Base-by-base conservation (phyloP, 129 eudicot genomes). In the Pittosporum tobira region DNA sequence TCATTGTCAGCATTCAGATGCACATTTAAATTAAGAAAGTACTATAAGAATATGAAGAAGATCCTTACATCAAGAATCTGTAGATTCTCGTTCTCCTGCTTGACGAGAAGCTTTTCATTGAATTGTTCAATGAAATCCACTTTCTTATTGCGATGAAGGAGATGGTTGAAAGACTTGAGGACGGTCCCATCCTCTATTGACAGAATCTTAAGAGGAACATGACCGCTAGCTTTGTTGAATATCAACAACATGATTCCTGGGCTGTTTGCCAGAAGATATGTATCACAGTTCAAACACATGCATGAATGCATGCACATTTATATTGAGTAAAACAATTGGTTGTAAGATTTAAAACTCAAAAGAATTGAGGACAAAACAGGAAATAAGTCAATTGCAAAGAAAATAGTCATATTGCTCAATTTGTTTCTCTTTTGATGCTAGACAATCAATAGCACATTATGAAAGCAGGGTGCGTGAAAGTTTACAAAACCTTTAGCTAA, bases 21-120 rank as follows among this genome's bases (percentile, higher is more conserved):
- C 16, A 42, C 23, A 43, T 10, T 25, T 42, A 42, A n/a, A 10
- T 13, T 3, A 43, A 9, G 10, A 44, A 10, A 40, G 38, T 18
- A 5, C 20, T 18, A 8, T 30, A 16, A 19, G 3, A 31, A 31
- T 31, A 25, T 5, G 51, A 19, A 60, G 43, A 0, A 40, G 49
- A 59, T 6, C 2, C 64, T 34, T 71, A 71, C 76, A 71, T 71
- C 76, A 25, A 63, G 71, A 25, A 71, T 71, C 60, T 71, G 76
- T 15, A 71, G 64, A 58, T 71, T 71, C 47, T 71, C 76, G 13
- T 71, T 71, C 29, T 71, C 76, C 24, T 70, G 75, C 65, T 71
- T 71, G 59, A 71, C 75, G 13, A 71, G 70, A 50, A 71, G 75
- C 65, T 72, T 71, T 63, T 71, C 75, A 27, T 71, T 71, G 47